Percentiles rank a stretch among this genome's conserved stretches.
phyloP scores from a whole-genome alignment of 768 basidiomycete species.

The Lactifluus hygrophoroides region DNA sequence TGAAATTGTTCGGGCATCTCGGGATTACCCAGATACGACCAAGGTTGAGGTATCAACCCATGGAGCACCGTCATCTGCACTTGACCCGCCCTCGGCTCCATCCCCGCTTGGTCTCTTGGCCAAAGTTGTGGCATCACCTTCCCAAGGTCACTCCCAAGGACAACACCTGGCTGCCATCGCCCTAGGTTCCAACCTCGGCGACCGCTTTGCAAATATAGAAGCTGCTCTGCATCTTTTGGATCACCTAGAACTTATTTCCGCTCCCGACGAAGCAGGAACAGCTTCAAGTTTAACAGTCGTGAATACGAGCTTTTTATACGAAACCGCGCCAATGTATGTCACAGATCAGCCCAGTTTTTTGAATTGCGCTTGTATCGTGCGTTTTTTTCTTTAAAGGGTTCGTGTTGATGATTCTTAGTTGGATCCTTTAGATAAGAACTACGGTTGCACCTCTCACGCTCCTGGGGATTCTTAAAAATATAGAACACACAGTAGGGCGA shows the following conservation, averaged over 20 bases:
- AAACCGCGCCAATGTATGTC: slow-evolving; percentile 94
- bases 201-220: slow-evolving; percentile 76
- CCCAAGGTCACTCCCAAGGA: neutral
- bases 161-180: slow-evolving; percentile 54
- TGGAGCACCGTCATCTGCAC: slow-evolving; percentile 2
- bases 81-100: neutral
- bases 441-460: slow-evolving; percentile 51
- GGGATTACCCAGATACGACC: slow-evolving; percentile 29
- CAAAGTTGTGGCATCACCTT: neutral
- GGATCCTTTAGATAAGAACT: slow-evolving; percentile 59
- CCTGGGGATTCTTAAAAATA: slow-evolving; percentile 55
- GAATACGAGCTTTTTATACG: slow-evolving; percentile 86
- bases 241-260: slow-evolving; percentile 28
- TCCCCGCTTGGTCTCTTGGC: neutral
- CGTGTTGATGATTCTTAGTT: neutral
- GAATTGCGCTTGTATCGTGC: slow-evolving; percentile 85
- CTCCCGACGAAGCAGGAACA: slow-evolving; percentile 22
- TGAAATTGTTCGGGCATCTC: slow-evolving; percentile 40
- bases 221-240: slow-evolving; percentile 67
- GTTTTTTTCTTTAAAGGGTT: slow-evolving; percentile 24
- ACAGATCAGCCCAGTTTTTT: slow-evolving; percentile 81
- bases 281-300: slow-evolving; percentile 37
- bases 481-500: slow-evolving; percentile 72
- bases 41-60: neutral
- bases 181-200: slow-evolving; percentile 86